Evolutionary conservation across 2,329 filamentous ascomycete species (phyloP).

Genomic region (Claviceps purpurea): DNA sequence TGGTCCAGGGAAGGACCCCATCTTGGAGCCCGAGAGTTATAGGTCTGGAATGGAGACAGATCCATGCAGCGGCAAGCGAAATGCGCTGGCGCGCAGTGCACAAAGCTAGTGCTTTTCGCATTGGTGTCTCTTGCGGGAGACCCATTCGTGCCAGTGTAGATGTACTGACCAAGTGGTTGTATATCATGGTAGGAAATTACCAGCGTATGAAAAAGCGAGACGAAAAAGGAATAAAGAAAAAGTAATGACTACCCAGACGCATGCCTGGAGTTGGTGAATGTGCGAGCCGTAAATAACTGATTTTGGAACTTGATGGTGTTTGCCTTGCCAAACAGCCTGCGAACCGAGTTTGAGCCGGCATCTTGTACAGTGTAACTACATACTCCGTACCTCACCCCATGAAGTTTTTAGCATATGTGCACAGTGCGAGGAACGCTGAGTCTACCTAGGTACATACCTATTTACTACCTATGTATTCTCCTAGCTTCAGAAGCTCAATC

Average conservation of each 20-base stretch:
- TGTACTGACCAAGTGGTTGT: conserved; percentile 16
- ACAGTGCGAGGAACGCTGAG: conserved; percentile 1
- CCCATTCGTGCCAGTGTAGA: conserved; percentile 8
- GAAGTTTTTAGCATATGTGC: too few relatives aligned
- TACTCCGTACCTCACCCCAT: too few relatives aligned
- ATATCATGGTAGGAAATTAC: conserved; percentile 6
- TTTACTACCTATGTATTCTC: not conserved
- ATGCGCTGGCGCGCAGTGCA: not conserved
- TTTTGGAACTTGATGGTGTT: not conserved
- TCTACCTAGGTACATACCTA: too few relatives aligned
- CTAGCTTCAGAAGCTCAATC: not conserved
- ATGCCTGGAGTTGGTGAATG: not conserved
- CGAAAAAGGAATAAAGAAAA: conserved; percentile 1
- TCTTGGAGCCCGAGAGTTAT: conserved; percentile 5
- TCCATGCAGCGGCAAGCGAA: not conserved
- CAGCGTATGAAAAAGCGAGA: conserved; percentile 9
- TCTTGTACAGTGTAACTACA: too few relatives aligned
- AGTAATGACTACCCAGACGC: not conserved
- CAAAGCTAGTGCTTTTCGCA: conserved; percentile 15
- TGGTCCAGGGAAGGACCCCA: not conserved
- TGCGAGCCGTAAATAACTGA: not conserved
- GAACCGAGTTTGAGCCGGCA: not conserved
- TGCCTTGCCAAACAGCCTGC: not conserved
- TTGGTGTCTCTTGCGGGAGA: conserved; percentile 6
- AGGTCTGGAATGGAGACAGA: conserved; percentile 3